Base-by-base conservation (phyloP, 2,329 filamentous ascomycete species). In the Ophiostoma pallidulum region DNA sequence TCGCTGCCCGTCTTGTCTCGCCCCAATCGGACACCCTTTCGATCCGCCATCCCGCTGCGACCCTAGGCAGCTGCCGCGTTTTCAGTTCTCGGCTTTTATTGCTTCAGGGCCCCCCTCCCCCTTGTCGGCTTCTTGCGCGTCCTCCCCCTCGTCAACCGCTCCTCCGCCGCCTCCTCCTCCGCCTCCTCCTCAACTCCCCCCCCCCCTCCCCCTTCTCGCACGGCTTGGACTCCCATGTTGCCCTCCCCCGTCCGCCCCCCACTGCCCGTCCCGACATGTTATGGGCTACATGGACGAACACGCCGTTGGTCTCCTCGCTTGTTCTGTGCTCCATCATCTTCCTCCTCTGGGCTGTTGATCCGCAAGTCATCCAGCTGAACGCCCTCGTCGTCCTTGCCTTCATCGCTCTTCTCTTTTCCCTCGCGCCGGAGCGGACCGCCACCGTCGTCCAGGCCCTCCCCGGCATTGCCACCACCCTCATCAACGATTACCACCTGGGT, bases 211-310 rank as follows among this genome's bases (percentile, higher is more conserved):
- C 31, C 18, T 45, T 33, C 35, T 18, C n/a, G 3, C 16, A 7
- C 26, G 18, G 12, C 33, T 18, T 42, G 20, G 9, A 7, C 16
- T 35, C 56, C 54, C 49, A 51, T 51, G 49, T 45, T 33, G 22
- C 18, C 49, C 31, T 45, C 45, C 41, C 37, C 26, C 38, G 18
- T n/a, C 33, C 32, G 22, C 41, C 32, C 32, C 46, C 35, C 38
- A 24, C 41, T 44, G 49, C 50, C 56, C 53, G 56, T 55, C 61
- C 56, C 68, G 68, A 63, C 65, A 71, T 71, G 68, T 70, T 66
- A 72, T 72, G 69, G 69, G 66, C 61, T 64, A 65, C 66, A 66
- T 70, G 64, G 66, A 64, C 67, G 59, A 61, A 63, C 57, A 62
- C 62, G 52, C 53, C 61, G 56, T 60, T 65, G 57, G 63, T 69